Conservation (phyloP, 768 basidiomycete species). For the Rhizopogon roseolus region DNA sequence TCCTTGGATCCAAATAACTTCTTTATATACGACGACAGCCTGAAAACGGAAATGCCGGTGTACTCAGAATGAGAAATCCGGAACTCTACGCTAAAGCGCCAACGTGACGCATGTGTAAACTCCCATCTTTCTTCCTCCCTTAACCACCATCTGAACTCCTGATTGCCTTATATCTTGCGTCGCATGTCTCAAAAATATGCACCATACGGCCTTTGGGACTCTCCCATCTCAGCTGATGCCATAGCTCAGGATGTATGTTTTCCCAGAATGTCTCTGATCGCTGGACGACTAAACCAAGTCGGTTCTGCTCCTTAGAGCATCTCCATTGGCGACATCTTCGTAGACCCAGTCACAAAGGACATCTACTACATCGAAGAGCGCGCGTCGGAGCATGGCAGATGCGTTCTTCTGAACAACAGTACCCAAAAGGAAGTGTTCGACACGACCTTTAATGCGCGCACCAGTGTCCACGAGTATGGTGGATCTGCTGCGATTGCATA, state of each 20-base stretch:
- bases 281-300: background rate
- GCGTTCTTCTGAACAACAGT: conserved; percentile 47
- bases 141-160: background rate
- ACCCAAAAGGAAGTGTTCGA: conserved; percentile 44
- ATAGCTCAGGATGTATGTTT: conserved; percentile 37
- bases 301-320: conserved; percentile 16
- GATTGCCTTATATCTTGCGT: background rate
- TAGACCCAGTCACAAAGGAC: conserved; percentile 41
- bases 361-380: conserved; percentile 57
- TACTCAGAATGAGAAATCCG: no score
- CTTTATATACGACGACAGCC: background rate
- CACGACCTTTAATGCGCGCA: conserved; percentile 45
- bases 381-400: conserved; percentile 47
- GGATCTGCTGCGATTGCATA: conserved; percentile 50
- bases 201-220: conserved; percentile 58
- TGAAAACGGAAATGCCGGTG: background rate
- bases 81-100: background rate
- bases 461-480: conserved; percentile 63
- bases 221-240: conserved; percentile 46
- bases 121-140: background rate
- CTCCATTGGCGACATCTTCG: conserved; percentile 39
- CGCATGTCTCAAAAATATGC: conserved; percentile 23
- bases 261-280: conserved; percentile 9
- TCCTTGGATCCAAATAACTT: background rate
- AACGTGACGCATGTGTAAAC: background rate